These are phyloP conservation scores for Heimioporus retisporus DNA, from an alignment of 1,284 basidiomycete species.

Conservation along the genomic window DNA sequence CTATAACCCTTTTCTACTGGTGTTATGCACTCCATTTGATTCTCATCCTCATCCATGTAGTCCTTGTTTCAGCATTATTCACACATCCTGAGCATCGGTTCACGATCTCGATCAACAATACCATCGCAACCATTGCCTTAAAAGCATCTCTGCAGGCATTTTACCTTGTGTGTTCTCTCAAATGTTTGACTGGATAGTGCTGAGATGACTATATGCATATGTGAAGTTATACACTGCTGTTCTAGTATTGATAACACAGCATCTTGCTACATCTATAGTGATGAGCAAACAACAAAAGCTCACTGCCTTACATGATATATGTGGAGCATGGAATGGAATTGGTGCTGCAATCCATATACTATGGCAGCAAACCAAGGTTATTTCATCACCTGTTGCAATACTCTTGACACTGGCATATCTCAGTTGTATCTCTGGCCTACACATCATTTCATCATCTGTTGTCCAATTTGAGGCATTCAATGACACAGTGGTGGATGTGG, in stretches of 20 bases:
- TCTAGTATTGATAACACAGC: slow-evolving; percentile 22
- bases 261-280: slow-evolving; percentile 1
- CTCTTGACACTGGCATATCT: not conserved
- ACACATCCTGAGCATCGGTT: slow-evolving; percentile 17
- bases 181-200: not conserved
- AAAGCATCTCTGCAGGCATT: slow-evolving; percentile 14
- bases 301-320: not conserved
- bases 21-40: slow-evolving; percentile 17
- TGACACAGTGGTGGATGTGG: not conserved
- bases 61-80: slow-evolving; percentile 7
- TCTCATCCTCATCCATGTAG: not conserved
- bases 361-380: slow-evolving; percentile 28
- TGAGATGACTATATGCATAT: no score
- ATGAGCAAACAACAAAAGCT: slow-evolving; percentile 11
- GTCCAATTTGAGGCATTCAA: slow-evolving; percentile 29
- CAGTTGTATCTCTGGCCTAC: not conserved
- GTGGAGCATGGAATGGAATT: not conserved
- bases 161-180: slow-evolving; percentile 7
- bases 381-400: slow-evolving; percentile 2
- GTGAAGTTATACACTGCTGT: slow-evolving; percentile 24
- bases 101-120: not conserved
- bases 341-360: slow-evolving; percentile 16
- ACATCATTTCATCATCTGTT: slow-evolving; percentile 33
- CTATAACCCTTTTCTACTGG: slow-evolving; percentile 6
- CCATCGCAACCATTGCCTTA: not conserved